These are phyloP conservation scores for Teunomyces cretensis DNA, from an alignment of 805 yeast species.

Conservation along the genomic window DNA sequence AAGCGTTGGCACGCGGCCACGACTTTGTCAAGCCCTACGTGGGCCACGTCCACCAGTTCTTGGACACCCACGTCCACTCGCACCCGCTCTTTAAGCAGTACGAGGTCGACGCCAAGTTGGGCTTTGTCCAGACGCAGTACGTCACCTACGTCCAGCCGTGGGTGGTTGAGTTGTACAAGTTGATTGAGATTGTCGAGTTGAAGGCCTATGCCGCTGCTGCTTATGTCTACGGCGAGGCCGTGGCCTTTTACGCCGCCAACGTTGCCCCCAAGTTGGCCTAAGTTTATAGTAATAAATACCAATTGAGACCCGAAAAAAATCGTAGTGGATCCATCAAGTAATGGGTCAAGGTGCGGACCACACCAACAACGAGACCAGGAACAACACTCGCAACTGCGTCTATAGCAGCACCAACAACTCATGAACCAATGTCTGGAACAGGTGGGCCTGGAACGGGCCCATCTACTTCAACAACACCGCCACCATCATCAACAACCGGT, in stretches of 20 bases:
- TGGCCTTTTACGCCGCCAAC: constrained; percentile 18
- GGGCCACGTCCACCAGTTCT: constrained; percentile 22
- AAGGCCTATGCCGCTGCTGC: constrained; percentile 26
- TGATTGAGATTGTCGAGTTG: constrained; percentile 34
- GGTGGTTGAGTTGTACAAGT: constrained; percentile 31
- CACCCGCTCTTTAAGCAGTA: constrained; percentile 34
- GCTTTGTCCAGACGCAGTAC: constrained; percentile 20
- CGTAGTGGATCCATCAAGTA: too few relatives aligned
- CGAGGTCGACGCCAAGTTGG: constrained; percentile 28
- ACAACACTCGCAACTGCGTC: too few relatives aligned
- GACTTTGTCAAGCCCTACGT: constrained; percentile 31
- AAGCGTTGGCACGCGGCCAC: constrained; percentile 28
- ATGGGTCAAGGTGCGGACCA: too few relatives aligned
- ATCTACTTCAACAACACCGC: too few relatives aligned
- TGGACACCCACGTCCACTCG: constrained; percentile 39
- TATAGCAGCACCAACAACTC: too few relatives aligned
- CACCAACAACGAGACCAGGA: too few relatives aligned
- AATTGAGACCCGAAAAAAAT: too few relatives aligned
- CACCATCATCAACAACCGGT: too few relatives aligned
- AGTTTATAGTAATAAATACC: neutral
- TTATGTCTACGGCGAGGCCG: constrained; percentile 17
- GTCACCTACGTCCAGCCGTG: constrained; percentile 27
- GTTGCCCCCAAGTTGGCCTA: constrained; percentile 19
- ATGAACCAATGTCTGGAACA: too few relatives aligned
- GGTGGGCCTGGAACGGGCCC: too few relatives aligned